phyloP scores from a whole-genome alignment of 1,284 basidiomycete genomes.

The Mycena citricolor region DNA sequence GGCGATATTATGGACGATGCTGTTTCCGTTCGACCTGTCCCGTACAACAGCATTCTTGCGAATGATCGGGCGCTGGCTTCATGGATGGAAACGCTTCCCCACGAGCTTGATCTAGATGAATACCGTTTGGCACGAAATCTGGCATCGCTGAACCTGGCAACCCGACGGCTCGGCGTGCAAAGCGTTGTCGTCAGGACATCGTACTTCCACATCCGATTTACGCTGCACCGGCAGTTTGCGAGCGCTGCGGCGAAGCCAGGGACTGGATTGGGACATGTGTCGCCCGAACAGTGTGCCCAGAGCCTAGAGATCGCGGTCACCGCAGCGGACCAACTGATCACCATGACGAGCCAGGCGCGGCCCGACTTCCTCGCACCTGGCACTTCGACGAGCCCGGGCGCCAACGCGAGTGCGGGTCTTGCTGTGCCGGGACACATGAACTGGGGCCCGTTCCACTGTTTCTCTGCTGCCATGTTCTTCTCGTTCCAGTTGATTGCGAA shows the following conservation, averaged over 20 bases:
- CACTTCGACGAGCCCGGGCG: no score
- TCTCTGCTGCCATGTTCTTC: constrained; percentile 85
- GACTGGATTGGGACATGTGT: constrained; percentile 37
- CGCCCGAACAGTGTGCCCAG: constrained; percentile 50
- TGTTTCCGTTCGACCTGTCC: constrained; percentile 69
- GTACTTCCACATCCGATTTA: constrained; percentile 78
- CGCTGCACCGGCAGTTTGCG: constrained; percentile 78
- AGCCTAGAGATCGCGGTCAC: constrained; percentile 70
- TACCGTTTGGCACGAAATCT: constrained; percentile 67
- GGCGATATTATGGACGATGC: constrained; percentile 83
- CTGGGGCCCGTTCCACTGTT: constrained; percentile 79
- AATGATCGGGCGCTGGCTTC: constrained; percentile 65
- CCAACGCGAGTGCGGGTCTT: constrained; percentile 58
- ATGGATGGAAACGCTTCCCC: constrained; percentile 73
- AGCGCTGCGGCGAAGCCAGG: constrained; percentile 33
- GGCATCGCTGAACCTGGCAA: constrained; percentile 52
- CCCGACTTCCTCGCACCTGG: constrained; percentile 58
- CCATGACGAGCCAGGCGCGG: constrained; percentile 65
- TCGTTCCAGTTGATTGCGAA: constrained; percentile 78
- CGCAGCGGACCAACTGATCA: constrained; percentile 73
- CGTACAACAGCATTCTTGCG: constrained; percentile 69
- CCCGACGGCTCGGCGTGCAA: constrained; percentile 68
- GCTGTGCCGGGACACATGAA: constrained; percentile 78
- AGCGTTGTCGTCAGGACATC: constrained; percentile 74
- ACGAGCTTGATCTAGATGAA: constrained; percentile 73